Evolutionary conservation across 148 eudicot species (phyloP).

Genomic region (Rhododendron molle): DNA sequence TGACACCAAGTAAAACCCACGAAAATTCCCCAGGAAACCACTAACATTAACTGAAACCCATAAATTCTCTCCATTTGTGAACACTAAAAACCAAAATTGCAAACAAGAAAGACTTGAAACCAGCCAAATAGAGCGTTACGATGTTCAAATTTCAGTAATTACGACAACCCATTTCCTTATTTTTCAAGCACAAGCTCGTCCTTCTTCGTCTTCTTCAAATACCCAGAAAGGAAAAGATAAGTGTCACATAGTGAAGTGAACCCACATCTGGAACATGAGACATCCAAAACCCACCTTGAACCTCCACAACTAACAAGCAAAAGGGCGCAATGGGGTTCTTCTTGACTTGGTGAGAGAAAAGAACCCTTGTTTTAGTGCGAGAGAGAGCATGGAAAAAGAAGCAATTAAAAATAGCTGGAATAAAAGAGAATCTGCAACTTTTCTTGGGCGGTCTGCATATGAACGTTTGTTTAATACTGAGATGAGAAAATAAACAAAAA

Average conservation of each 20-base stretch:
- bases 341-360: neutral
- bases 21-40: conserved; percentile 31
- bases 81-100: neutral
- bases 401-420: neutral
- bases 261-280: conserved; percentile 5
- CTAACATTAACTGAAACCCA: conserved; percentile 21
- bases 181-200: neutral
- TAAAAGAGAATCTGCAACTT: conserved; percentile 19
- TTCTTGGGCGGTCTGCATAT: conserved; percentile 39
- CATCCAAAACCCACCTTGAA: conserved; percentile 7
- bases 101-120: neutral
- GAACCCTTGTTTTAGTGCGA: conserved; percentile 1
- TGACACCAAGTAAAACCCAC: conserved; percentile 31
- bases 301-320: neutral
- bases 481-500: neutral
- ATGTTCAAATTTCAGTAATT: neutral
- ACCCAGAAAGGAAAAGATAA: neutral
- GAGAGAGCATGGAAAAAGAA: neutral
- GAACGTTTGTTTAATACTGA: conserved; percentile 26
- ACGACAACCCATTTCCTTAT: neutral
- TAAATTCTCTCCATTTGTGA: conserved; percentile 29
- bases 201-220: neutral
- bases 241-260: neutral
- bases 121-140: conserved; percentile 6
- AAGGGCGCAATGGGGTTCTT: neutral